Percentiles rank a stretch among this genome's conserved stretches.
phyloP scores from a whole-genome alignment of 345 rosid genomes.

The Syzygium aqueum region DNA sequence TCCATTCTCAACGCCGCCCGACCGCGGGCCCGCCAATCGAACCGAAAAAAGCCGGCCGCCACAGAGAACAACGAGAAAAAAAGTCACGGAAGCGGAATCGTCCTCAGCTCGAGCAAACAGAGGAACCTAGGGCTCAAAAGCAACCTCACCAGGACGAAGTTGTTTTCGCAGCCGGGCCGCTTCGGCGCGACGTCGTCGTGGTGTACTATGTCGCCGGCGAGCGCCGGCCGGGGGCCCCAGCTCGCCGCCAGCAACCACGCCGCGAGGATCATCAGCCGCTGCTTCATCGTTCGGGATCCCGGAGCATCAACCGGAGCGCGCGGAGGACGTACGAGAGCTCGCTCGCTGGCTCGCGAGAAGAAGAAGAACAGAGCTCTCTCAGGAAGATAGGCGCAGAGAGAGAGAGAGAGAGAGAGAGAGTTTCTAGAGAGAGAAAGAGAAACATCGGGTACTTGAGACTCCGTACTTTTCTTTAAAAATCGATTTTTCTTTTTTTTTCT shows the following conservation, averaged over 20 bases:
- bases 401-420: neutral
- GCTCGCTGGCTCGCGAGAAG: neutral
- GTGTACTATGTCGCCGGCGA: constrained; percentile 89
- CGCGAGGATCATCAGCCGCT: neutral
- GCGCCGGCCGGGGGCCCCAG: constrained; percentile 14
- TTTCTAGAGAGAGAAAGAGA: neutral
- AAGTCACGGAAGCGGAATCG: neutral
- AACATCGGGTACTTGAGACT: neutral
- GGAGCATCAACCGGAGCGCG: neutral
- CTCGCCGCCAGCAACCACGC: constrained; percentile 13
- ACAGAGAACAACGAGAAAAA: neutral
- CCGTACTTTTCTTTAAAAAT: neutral
- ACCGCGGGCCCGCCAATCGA: neutral
- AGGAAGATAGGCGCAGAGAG: neutral
- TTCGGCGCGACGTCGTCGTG: constrained; percentile 65
- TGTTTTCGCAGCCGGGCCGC: constrained; percentile 80
- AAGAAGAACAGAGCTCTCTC: neutral
- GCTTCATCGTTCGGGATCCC: neutral
- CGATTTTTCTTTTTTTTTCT: neutral
- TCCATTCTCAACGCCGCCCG: neutral
- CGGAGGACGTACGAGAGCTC: neutral
- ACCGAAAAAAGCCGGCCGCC: neutral
- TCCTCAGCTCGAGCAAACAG: neutral
- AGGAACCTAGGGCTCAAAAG: neutral
- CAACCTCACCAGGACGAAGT: constrained; percentile 69